Evolutionary conservation across 345 rosid genomes (phyloP).

Genomic region (Boechera retrofracta): DNA sequence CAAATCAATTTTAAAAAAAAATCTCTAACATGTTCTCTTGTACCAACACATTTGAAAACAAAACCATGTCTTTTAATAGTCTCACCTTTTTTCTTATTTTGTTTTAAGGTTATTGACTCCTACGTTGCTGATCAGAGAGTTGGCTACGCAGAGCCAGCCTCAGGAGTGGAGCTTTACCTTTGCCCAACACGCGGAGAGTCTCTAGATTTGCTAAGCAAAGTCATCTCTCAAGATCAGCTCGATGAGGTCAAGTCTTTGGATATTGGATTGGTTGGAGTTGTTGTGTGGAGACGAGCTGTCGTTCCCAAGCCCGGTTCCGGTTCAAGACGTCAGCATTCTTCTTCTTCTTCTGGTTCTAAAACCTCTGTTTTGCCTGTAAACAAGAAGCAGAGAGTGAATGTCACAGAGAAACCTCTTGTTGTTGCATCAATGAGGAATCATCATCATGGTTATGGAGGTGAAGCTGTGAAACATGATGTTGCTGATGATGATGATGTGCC

Average conservation of each 20-base stretch:
- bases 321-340: conserved; percentile 33
- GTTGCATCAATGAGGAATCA: conserved; percentile 21
- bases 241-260: conserved; percentile 67
- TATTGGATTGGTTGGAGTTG: conserved; percentile 86
- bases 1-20: not conserved
- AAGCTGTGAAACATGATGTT: conserved; percentile 23
- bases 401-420: conserved; percentile 30
- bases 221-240: conserved; percentile 71
- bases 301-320: conserved; percentile 30
- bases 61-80: conserved; percentile 15
- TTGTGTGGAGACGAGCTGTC: conserved; percentile 86
- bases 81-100: conserved; percentile 9
- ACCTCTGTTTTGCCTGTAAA: conserved; percentile 29
- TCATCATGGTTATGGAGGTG: conserved; percentile 30
- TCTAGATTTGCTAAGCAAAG: conserved; percentile 65
- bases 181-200: conserved; percentile 79
- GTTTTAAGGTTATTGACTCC: conserved; percentile 66
- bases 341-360: conserved; percentile 17
- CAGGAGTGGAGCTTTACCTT: conserved; percentile 81
- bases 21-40: not conserved
- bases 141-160: conserved; percentile 84
- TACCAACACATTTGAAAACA: not conserved
- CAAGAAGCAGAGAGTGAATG: conserved; percentile 37
- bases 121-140: conserved; percentile 80
- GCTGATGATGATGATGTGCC: conserved; percentile 68